Evolutionary conservation across 2,329 filamentous ascomycete species (phyloP).

Genomic region (Aspergillus cejpii): DNA sequence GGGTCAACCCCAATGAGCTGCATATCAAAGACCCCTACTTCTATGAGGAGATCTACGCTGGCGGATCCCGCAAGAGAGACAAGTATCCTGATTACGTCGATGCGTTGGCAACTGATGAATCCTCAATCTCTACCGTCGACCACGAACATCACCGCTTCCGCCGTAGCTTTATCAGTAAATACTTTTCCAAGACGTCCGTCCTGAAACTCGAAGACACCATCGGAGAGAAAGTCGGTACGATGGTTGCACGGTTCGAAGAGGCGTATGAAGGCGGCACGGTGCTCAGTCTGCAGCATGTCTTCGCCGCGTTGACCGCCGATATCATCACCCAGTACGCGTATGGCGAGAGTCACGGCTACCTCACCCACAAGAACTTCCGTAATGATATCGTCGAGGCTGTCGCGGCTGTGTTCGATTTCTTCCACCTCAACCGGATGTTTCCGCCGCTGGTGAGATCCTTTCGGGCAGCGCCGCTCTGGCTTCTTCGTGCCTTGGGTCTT

Average conservation of each 20-base stretch:
- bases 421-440: conserved; percentile 19
- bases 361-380: conserved; percentile 24
- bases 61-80: conserved; percentile 16
- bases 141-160: conserved; percentile 40
- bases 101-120: conserved; percentile 9
- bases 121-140: conserved; percentile 30
- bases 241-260: conserved; percentile 13
- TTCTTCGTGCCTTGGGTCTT: conserved; percentile 9
- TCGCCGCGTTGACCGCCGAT: conserved; percentile 29
- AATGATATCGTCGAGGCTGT: conserved; percentile 19
- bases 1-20: conserved; percentile 34
- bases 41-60: conserved; percentile 30
- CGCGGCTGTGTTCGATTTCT: conserved; percentile 21
- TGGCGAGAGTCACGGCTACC: conserved; percentile 28
- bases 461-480: conserved; percentile 7
- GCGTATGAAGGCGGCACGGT: conserved; percentile 2
- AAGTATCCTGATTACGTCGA: conserved; percentile 17
- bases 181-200: conserved; percentile 41
- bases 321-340: conserved; percentile 37
- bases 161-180: conserved; percentile 37
- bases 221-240: conserved; percentile 19
- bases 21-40: conserved; percentile 33
- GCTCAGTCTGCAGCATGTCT: conserved; percentile 16
- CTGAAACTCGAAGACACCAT: conserved; percentile 33
- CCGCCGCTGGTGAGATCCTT: conserved; percentile 9